Percentiles rank a stretch among this genome's conserved stretches.
Conservation (phyloP, 2,329 filamentous ascomycete genomes). For the Penicillium oxalicum region DNA sequence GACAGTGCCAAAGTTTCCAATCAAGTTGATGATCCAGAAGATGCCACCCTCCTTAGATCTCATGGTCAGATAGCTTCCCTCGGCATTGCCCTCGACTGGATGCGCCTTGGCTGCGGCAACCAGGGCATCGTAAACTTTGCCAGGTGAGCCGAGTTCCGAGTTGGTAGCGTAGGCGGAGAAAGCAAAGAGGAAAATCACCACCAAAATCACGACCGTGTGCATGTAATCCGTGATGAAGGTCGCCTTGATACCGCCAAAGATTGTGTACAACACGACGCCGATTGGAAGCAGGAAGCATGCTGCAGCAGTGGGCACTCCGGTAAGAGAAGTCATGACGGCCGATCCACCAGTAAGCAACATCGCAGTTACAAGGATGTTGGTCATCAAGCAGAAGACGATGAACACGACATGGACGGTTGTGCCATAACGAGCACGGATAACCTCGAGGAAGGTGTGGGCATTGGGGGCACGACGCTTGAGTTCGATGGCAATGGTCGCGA, state of each 20-base stretch:
- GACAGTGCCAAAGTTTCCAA: slow-evolving; percentile 58
- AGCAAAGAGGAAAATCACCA: slow-evolving; percentile 81
- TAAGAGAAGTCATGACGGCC: slow-evolving; percentile 65
- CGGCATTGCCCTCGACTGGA: slow-evolving; percentile 72
- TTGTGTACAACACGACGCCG: slow-evolving; percentile 75
- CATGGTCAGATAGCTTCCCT: slow-evolving; percentile 85
- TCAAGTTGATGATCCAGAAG: slow-evolving; percentile 87
- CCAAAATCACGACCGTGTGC: slow-evolving; percentile 66
- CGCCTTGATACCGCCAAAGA: slow-evolving; percentile 71
- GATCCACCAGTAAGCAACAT: slow-evolving; percentile 84
- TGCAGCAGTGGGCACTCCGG: slow-evolving; percentile 69
- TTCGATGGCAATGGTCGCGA: slow-evolving; percentile 85
- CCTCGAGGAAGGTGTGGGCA: slow-evolving; percentile 78
- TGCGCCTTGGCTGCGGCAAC: slow-evolving; percentile 61
- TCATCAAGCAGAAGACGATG: slow-evolving; percentile 74
- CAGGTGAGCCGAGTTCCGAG: slow-evolving; percentile 65
- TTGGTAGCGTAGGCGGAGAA: slow-evolving; percentile 75
- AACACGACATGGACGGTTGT: slow-evolving; percentile 67
- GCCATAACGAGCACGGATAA: slow-evolving; percentile 75
- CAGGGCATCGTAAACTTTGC: slow-evolving; percentile 71
- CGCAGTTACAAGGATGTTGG: slow-evolving; percentile 79
- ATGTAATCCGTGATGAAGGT: slow-evolving; percentile 82
- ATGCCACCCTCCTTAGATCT: slow-evolving; percentile 71
- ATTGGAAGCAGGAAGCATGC: slow-evolving; percentile 79
- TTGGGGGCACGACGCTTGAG: slow-evolving; percentile 82